phyloP scores from a whole-genome alignment of 805 yeast genomes.

The Nakazawaea anatomiae region DNA sequence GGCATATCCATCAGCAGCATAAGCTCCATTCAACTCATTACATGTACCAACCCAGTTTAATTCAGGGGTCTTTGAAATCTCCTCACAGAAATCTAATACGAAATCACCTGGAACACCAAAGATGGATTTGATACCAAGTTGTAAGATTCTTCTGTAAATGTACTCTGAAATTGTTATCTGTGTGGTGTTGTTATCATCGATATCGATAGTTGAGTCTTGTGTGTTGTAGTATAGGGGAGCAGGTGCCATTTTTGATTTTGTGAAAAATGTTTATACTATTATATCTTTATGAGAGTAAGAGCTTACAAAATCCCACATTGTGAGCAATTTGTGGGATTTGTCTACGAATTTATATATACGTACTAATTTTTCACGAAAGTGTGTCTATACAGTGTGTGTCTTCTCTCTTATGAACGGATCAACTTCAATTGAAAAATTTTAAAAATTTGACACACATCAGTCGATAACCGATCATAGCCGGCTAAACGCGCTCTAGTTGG shows the following conservation, averaged over 20 bases:
- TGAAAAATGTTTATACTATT: too few species aligned
- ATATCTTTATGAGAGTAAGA: too few species aligned
- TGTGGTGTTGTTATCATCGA: not conserved
- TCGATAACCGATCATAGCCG: conserved; percentile 8
- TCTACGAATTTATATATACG: not conserved
- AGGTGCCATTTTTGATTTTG: conserved; percentile 2
- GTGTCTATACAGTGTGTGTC: too few species aligned
- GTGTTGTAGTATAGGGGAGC: not conserved
- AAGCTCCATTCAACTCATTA: conserved; percentile 47
- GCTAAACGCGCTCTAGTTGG: too few species aligned
- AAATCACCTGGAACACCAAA: conserved; percentile 63
- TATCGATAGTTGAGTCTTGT: not conserved
- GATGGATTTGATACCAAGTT: conserved; percentile 36
- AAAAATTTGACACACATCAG: not conserved
- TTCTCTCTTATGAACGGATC: not conserved
- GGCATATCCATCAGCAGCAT: conserved; percentile 45
- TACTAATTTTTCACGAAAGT: not conserved
- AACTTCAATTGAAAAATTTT: not conserved
- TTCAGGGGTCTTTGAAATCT: conserved; percentile 27
- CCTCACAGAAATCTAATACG: conserved; percentile 43
- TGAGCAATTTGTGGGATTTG: not conserved
- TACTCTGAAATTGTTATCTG: conserved; percentile 34
- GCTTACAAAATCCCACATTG: too few species aligned
- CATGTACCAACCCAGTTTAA: conserved; percentile 38
- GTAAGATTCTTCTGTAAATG: conserved; percentile 36